Percentiles rank a stretch among this genome's conserved stretches.
phyloP scores from a whole-genome alignment of 2,329 filamentous ascomycete genomes.

The Dactylellina parvicollis region DNA sequence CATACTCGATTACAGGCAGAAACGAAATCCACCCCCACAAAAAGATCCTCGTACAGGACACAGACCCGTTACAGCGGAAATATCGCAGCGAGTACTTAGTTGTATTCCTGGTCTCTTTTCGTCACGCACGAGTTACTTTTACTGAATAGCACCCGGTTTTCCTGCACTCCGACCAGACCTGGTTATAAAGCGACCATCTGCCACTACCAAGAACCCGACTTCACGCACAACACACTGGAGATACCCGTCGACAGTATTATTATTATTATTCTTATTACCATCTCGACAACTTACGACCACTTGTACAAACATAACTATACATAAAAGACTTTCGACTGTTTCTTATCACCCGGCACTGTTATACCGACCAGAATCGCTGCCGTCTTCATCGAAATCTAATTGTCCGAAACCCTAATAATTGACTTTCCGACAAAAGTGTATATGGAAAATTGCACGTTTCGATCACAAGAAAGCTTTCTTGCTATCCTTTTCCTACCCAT shows the following conservation, averaged over 20 bases:
- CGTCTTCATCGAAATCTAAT: conserved; percentile 47
- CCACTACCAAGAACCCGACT: conserved; percentile 17
- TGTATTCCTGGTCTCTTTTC: conserved; percentile 37
- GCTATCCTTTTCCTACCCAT: conserved; percentile 53
- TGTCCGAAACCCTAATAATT: conserved; percentile 35
- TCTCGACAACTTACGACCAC: not conserved
- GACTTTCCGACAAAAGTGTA: conserved; percentile 53
- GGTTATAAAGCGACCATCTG: conserved; percentile 45
- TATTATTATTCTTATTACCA: not conserved
- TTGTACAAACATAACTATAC: not conserved
- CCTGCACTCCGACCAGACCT: conserved; percentile 11
- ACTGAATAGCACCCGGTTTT: conserved; percentile 16
- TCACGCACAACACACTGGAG: conserved; percentile 29
- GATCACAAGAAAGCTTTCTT: conserved; percentile 50
- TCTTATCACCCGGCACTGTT: conserved; percentile 7
- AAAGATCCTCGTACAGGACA: conserved; percentile 22
- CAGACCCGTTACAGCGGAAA: conserved; percentile 44
- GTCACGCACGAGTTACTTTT: conserved; percentile 30
- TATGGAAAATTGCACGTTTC: conserved; percentile 52
- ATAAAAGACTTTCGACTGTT: not conserved
- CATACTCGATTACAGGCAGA: conserved; percentile 44
- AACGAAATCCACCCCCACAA: conserved; percentile 42
- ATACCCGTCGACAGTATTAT: not conserved
- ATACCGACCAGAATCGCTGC: conserved; percentile 30
- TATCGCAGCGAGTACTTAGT: conserved; percentile 38